phyloP scores from a whole-genome alignment of 1,139 yeast species.

The Yamadazyma diddensiae region DNA sequence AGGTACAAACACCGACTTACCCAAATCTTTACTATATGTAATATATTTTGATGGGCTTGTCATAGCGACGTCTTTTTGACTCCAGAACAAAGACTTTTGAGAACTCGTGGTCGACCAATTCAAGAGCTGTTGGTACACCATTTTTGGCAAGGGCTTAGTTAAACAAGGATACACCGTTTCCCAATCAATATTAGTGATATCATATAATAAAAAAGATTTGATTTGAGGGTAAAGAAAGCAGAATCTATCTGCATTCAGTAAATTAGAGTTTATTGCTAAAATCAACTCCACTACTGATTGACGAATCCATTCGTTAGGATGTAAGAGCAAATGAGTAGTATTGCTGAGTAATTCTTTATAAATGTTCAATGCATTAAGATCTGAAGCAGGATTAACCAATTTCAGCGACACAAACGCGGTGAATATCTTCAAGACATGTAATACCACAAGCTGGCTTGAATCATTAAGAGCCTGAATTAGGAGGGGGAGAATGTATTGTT shows the following conservation, averaged over 20 bases:
- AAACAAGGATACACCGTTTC: slow-evolving; percentile 61
- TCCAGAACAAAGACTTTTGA: slow-evolving; percentile 75
- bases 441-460: slow-evolving; percentile 77
- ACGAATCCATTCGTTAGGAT: slow-evolving; percentile 87
- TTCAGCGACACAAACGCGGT: slow-evolving; percentile 28
- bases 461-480: slow-evolving; percentile 80
- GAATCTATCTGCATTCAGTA: slow-evolving; percentile 74
- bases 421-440: slow-evolving; percentile 71
- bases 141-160: slow-evolving; percentile 62
- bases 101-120: slow-evolving; percentile 70
- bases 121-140: slow-evolving; percentile 62
- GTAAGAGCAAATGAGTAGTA: slow-evolving; percentile 47
- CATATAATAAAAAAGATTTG: slow-evolving; percentile 75
- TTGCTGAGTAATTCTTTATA: slow-evolving; percentile 35
- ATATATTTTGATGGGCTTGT: slow-evolving; percentile 12
- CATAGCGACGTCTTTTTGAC: slow-evolving; percentile 16
- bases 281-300: slow-evolving; percentile 64
- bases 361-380: slow-evolving; percentile 41
- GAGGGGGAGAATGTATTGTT: slow-evolving; percentile 83
- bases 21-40: slow-evolving; percentile 33
- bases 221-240: slow-evolving; percentile 82
- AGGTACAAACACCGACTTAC: slow-evolving; percentile 39
- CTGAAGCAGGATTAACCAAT: slow-evolving; percentile 35
- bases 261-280: slow-evolving; percentile 57
- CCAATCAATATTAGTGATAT: slow-evolving; percentile 66